Base-by-base conservation (phyloP, 352 stramenopile genomes). In the Phytophthora capsici region DNA sequence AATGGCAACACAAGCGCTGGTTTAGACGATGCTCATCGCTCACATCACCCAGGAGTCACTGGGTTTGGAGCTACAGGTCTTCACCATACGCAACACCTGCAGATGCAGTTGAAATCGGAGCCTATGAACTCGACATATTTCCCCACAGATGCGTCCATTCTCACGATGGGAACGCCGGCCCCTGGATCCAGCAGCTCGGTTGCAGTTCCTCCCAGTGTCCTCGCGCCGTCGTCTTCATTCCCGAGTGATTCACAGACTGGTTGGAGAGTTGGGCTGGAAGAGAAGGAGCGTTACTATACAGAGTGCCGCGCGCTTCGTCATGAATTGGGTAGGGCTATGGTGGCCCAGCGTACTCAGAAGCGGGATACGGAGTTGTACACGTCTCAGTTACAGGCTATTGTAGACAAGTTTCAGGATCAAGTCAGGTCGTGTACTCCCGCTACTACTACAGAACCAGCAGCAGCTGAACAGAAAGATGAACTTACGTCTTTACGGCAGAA, bases 51-150 rank as follows among this genome's bases (percentile, higher is more conserved):
- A 34, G 66, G 59, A 34, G 49, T 43, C 9, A 32, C 34, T 49
- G 63, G 63, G 6, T 64, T 63, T 8, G 54, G 50, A 36, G 47
- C 59, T 5, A 28, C 71, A 44, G 50, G 59, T 22, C 53, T 67
- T 32, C 56, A 69, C 28, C 50, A 71, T n/a, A 49, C 45, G 4
- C 69, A 73, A 19, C 57, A 79, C 17, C 45, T 66, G 38, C 73
- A 83, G 57, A 55, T 80, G 64, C 67, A 77, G 50, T 53, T 89
- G 60, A 92, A 90, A 65, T 63, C 70, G 9, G 83, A 92, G 50
- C 81, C 83, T 8, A 82, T 83, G 63, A 84, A 84, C 57, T 85
- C 72, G 41, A 78, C 79, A 23, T 92, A 90, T 57, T 92, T 89
- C 59, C 71, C 81, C 9, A 86, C 83, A 6, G 73, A 89, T 67